Evolutionary conservation across 2,329 filamentous ascomycete genomes (phyloP).

Genomic region (Cladosporium velox): DNA sequence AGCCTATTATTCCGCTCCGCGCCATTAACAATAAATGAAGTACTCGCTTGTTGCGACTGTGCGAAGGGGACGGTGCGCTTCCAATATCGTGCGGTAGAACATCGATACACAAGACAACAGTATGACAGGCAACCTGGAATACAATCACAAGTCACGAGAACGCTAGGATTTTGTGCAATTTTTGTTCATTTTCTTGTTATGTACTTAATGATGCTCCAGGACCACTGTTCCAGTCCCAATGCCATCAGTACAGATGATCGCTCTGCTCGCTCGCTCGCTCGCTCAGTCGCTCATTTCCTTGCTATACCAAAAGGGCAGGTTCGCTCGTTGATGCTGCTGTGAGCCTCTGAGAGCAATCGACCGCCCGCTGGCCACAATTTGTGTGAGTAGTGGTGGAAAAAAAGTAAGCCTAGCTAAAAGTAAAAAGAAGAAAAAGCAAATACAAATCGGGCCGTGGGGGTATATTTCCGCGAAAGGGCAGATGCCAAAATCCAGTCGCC

Average conservation of each 20-base stretch:
- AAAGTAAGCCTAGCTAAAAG: background rate
- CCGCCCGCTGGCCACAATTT: background rate
- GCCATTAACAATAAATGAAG: background rate
- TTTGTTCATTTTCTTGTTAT: background rate
- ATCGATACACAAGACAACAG: background rate
- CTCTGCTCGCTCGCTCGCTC: background rate
- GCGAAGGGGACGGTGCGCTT: background rate
- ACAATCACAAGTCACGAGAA: background rate
- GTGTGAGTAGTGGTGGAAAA: background rate
- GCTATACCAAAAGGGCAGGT: too few relatives aligned
- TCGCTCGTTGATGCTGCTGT: background rate
- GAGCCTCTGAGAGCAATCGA: background rate
- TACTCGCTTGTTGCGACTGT: background rate
- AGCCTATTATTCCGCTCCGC: background rate
- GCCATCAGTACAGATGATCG: background rate
- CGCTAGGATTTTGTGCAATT: background rate
- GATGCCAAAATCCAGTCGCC: background rate
- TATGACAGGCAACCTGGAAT: background rate
- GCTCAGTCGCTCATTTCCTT: background rate
- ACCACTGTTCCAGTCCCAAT: background rate
- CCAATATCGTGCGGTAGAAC: background rate
- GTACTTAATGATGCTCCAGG: background rate
- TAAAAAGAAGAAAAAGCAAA: background rate
- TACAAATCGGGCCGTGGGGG: slow-evolving; percentile 3
- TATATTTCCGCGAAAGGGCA: slow-evolving; percentile 8